These are phyloP conservation scores for Coemansia sp. DNA, from an alignment of 192 early-diverging fungal species.

Conservation along the genomic window DNA sequence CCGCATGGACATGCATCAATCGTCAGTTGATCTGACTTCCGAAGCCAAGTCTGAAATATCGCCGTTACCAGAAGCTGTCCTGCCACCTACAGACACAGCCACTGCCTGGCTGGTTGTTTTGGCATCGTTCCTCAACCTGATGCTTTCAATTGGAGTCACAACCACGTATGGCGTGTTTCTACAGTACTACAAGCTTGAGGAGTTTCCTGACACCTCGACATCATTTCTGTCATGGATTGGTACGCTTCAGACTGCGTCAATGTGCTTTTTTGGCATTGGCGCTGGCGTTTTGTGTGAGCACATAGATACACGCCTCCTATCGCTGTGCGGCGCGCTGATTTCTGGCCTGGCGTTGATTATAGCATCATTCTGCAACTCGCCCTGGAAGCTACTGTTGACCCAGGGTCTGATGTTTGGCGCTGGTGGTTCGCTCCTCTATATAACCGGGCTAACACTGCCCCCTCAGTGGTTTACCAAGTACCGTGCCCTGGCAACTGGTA, in stretches of 20 bases:
- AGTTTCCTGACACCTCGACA: constrained; percentile 20
- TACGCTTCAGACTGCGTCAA: constrained; percentile 28
- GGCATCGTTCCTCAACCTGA: constrained; percentile 25
- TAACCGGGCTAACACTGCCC: constrained; percentile 61
- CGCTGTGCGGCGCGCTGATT: constrained; percentile 8
- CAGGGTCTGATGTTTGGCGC: constrained; percentile 75
- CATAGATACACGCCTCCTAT: constrained; percentile 12
- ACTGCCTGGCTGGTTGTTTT: constrained; percentile 38
- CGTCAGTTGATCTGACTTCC: too few species aligned
- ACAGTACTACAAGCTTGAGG: constrained; percentile 20
- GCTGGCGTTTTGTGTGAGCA: constrained; percentile 38
- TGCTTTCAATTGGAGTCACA: constrained; percentile 26
- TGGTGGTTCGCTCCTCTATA: constrained; percentile 58
- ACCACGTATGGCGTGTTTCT: constrained; percentile 42
- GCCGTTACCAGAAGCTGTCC: too few species aligned
- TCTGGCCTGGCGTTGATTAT: constrained; percentile 17
- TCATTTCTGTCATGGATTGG: constrained; percentile 46
- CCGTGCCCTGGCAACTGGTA: constrained; percentile 68
- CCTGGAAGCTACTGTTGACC: constrained; percentile 64
- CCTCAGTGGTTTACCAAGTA: constrained; percentile 69
- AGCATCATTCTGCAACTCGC: constrained; percentile 29
- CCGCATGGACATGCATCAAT: too few species aligned
- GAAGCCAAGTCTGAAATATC: too few species aligned
- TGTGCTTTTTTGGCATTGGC: constrained; percentile 28
- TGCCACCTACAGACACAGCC: background rate